These are phyloP conservation scores for Phragmites australis DNA, from an alignment of 176 grass and related monocot genomes.

Conservation along the genomic window DNA sequence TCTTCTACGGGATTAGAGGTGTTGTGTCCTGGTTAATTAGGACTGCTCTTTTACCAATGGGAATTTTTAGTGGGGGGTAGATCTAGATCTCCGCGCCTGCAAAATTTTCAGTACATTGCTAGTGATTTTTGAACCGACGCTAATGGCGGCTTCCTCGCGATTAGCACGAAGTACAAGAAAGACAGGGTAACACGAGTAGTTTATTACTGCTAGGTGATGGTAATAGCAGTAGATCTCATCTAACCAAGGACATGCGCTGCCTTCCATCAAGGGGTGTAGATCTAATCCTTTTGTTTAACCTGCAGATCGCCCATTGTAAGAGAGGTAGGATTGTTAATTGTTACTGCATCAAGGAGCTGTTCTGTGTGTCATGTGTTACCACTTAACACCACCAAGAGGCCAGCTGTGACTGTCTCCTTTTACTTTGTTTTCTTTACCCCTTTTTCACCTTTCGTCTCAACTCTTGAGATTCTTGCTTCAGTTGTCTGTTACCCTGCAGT, in stretches of 20 bases:
- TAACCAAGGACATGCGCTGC: conserved; percentile 44
- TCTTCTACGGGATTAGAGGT: conserved; percentile 64
- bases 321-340: conserved; percentile 24
- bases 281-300: conserved; percentile 56
- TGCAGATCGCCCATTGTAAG: conserved; percentile 29
- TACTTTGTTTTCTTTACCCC: conserved; percentile 40
- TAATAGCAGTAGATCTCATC: conserved; percentile 46
- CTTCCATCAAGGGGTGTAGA: conserved; percentile 41
- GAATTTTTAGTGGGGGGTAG: conserved; percentile 55
- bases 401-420: conserved; percentile 38
- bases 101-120: conserved; percentile 28
- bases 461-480: conserved; percentile 39
- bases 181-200: conserved; percentile 32
- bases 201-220: conserved; percentile 30
- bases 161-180: conserved; percentile 56
- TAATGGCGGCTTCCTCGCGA: conserved; percentile 52
- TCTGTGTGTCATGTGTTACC: conserved; percentile 46
- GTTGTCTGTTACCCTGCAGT: conserved; percentile 26
- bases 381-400: conserved; percentile 13
- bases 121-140: conserved; percentile 35
- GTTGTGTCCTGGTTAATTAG: conserved; percentile 48
- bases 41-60: conserved; percentile 65
- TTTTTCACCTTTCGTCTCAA: conserved; percentile 46
- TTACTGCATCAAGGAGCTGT: conserved; percentile 37
- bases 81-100: conserved; percentile 62